Conservation (phyloP, 1,139 yeast species). For the Debaryomyces singareniensis region DNA sequence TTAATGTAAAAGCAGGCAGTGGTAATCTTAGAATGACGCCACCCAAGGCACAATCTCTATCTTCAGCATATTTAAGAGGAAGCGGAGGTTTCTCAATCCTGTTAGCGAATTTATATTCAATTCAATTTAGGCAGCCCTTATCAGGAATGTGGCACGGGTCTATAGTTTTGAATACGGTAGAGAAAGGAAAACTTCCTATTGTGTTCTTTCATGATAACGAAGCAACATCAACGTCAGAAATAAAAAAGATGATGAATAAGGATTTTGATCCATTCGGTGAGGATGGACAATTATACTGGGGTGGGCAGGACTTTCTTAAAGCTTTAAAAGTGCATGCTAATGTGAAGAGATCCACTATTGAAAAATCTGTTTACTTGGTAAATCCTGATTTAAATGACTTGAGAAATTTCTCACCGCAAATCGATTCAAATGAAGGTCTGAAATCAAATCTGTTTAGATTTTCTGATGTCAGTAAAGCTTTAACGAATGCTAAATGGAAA, state of each 20-base stretch:
- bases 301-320: slow-evolving; percentile 72
- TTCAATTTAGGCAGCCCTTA: slow-evolving; percentile 79
- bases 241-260: slow-evolving; percentile 52
- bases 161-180: slow-evolving; percentile 61
- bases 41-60: slow-evolving; percentile 39
- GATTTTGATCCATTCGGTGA: slow-evolving; percentile 71
- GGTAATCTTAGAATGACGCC: slow-evolving; percentile 23
- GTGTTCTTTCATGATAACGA: slow-evolving; percentile 90
- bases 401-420: slow-evolving; percentile 66
- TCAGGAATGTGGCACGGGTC: slow-evolving; percentile 93
- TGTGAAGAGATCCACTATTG: slow-evolving; percentile 63
- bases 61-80: slow-evolving; percentile 38
- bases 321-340: slow-evolving; percentile 50
- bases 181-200: slow-evolving; percentile 69
- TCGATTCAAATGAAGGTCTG: slow-evolving; percentile 9
- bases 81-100: slow-evolving; percentile 64
- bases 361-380: slow-evolving; percentile 64
- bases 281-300: slow-evolving; percentile 73
- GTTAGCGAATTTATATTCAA: slow-evolving; percentile 59
- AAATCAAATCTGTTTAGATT: slow-evolving; percentile 13
- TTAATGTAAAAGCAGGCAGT: slow-evolving; percentile 7
- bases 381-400: slow-evolving; percentile 79
- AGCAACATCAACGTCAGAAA: slow-evolving; percentile 63
- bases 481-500: slow-evolving; percentile 79
- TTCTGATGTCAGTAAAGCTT: slow-evolving; percentile 36